Evolutionary conservation across 805 yeast species (phyloP).

Genomic region (Lipomyces mesembrius): DNA sequence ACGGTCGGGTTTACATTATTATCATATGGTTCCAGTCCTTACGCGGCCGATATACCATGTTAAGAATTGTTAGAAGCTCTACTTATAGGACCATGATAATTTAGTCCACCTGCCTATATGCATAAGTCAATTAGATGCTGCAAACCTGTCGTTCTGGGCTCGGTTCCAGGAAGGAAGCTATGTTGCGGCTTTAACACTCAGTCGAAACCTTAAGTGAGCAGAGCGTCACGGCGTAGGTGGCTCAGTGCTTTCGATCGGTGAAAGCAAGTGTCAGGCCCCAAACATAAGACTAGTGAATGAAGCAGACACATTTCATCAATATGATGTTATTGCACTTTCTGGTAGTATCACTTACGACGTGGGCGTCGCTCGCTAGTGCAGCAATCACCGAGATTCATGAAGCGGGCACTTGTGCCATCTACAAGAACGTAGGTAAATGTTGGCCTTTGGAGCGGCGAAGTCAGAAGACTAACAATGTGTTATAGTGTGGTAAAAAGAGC

Average conservation of each 20-base stretch:
- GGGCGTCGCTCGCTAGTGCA: slow-evolving; percentile 1
- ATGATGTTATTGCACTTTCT: neutral
- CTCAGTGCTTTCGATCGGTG: neutral
- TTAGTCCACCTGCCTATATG: no score
- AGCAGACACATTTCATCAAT: neutral
- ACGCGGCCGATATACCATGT: no score
- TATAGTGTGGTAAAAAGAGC: slow-evolving; percentile 75
- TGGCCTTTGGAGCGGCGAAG: neutral
- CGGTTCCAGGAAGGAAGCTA: no score
- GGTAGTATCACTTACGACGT: neutral
- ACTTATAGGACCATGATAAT: no score
- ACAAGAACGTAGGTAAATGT: slow-evolving; percentile 48
- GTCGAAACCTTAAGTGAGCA: neutral
- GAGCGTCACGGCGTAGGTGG: neutral
- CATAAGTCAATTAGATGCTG: no score
- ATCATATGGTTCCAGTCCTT: no score
- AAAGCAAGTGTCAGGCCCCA: neutral
- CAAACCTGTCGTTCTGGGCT: no score
- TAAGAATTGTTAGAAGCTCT: no score
- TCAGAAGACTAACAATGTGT: neutral
- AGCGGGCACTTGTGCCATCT: slow-evolving; percentile 59
- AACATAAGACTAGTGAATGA: neutral
- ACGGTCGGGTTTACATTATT: no score
- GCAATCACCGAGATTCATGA: slow-evolving; percentile 43
- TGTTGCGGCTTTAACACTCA: no score